Conservation (phyloP, 352 stramenopile genomes). For the Phytophthora pisi region DNA sequence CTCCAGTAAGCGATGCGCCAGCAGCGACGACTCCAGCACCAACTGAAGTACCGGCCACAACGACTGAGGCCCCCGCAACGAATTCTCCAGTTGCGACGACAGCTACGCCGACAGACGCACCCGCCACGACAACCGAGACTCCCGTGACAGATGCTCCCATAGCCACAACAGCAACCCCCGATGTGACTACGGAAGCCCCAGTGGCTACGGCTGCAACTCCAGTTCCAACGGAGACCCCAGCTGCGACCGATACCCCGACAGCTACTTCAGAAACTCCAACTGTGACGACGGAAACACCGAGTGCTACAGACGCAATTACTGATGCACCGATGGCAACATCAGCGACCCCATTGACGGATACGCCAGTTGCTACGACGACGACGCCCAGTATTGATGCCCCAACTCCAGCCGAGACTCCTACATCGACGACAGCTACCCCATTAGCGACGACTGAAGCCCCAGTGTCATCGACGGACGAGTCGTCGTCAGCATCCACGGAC, state of each 20-base stretch:
- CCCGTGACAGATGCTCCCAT: neutral
- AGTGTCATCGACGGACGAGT: neutral
- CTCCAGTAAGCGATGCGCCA: no score
- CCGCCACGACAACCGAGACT: neutral
- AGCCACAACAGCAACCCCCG: neutral
- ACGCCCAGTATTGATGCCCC: neutral
- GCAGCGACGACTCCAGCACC: no score
- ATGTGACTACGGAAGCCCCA: no score
- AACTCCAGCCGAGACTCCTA: neutral
- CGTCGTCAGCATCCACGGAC: neutral
- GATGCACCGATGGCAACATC: neutral
- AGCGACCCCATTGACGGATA: neutral
- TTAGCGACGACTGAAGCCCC: neutral
- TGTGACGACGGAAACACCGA: neutral
- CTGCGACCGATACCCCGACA: neutral
- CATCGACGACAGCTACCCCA: constrained; percentile 11
- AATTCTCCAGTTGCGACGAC: neutral
- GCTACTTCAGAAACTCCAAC: neutral
- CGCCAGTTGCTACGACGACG: neutral
- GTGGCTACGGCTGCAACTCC: neutral
- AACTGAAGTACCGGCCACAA: no score
- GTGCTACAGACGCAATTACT: neutral
- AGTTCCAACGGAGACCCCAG: neutral
- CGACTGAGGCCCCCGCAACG: no score
- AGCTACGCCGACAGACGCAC: neutral